phyloP scores from a whole-genome alignment of 371 early-diverging fungal genomes.

The Actinomucor elegans region DNA sequence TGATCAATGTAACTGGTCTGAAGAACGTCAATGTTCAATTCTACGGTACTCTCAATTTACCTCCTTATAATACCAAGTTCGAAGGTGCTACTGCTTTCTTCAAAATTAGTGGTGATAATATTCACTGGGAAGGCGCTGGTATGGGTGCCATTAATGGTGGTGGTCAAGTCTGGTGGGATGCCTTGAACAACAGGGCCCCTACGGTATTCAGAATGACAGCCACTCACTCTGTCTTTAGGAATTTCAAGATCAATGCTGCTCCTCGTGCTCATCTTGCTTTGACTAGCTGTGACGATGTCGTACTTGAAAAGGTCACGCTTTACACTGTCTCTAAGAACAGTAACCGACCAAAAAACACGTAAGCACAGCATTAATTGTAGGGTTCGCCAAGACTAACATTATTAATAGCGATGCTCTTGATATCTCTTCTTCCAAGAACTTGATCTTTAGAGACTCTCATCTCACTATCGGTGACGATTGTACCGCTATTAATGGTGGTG shows the following conservation, averaged over 20 bases:
- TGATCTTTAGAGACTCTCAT: conserved; percentile 19
- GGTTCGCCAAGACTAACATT: too few species aligned
- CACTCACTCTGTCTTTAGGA: conserved; percentile 28
- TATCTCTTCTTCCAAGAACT: conserved; percentile 24
- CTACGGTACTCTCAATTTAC: conserved; percentile 28
- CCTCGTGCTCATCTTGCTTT: conserved; percentile 36
- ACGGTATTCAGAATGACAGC: conserved; percentile 32
- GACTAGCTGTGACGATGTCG: conserved; percentile 24
- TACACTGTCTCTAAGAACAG: conserved; percentile 26
- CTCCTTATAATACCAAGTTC: conserved; percentile 22
- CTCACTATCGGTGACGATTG: conserved; percentile 36
- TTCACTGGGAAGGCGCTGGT: conserved; percentile 23
- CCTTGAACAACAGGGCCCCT: conserved; percentile 28
- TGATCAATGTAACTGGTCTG: conserved; percentile 21
- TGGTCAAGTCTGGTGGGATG: conserved; percentile 39
- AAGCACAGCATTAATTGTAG: background rate
- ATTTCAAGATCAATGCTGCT: conserved; percentile 28
- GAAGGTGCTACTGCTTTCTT: conserved; percentile 28
- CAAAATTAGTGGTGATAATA: conserved; percentile 26
- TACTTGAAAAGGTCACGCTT: conserved; percentile 21
- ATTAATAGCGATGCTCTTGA: conserved; percentile 28
- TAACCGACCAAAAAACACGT: conserved; percentile 28
- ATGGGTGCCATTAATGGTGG: conserved; percentile 26
- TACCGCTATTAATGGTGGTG: conserved; percentile 32
- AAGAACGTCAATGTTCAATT: conserved; percentile 29